Evolutionary conservation across 1,284 basidiomycete species (phyloP), one percentile per base, ranked within the genome.

Genomic region (Entoloma clypeatum): DNA sequence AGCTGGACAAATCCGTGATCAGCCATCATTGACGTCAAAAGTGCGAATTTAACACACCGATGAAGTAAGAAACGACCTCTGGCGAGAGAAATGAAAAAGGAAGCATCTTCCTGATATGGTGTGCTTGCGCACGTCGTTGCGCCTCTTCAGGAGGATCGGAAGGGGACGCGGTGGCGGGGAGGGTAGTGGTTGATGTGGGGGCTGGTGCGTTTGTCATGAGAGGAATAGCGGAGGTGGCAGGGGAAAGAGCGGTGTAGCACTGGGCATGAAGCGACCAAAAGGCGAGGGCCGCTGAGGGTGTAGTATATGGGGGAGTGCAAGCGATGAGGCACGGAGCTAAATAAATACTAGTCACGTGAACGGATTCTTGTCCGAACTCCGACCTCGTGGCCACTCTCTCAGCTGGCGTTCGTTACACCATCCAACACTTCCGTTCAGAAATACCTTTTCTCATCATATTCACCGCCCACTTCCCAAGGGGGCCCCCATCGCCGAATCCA

Each of bases 51-150:
- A 7, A 59, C 65, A 41, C 44, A 70, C 70, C 69, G 36, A 74
- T 63, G 53, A 74, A 74, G 58, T 74, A 75, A 32, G 79, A 79
- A n/a, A 73, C 65, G 25, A 84, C 68, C 58, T 85, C 74, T 3
- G 80, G 78, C 34, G 71, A 75, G 28, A 83, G 19, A 56, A 61
- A 58, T 3, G 48, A 23, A 16, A 28, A 14, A 19, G 25, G 28
- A 5, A 11, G 27, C 6, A 35, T 21, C 42, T 51, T 47, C 42
- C 51, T 47, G 5, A 31, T n/a, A 32, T 36, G 13, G 14, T 33
- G 40, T 27, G 19, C 30, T 24, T 50, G 30, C n/a, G n/a, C n/a
- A n/a, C n/a, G n/a, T 28, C 40, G 41, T 28, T 35, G 32, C 21
- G 11, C 6, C 10, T 39, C 37, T 18, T 34, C 32, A 28, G 18